phyloP scores from a whole-genome alignment of 768 basidiomycete species.

The Dacryopinax primogenitus region DNA sequence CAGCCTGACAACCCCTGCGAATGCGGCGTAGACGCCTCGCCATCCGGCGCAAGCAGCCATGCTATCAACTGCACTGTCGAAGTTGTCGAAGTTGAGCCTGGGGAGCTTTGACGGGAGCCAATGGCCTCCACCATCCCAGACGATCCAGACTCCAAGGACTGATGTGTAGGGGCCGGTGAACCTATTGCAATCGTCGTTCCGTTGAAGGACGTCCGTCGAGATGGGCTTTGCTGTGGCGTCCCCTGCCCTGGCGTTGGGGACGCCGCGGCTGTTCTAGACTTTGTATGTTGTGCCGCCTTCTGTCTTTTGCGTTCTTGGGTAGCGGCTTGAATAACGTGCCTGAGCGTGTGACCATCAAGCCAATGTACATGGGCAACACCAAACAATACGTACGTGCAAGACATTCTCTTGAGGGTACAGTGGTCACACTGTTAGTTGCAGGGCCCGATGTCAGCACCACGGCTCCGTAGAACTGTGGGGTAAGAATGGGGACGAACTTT shows the following conservation, averaged over 20 bases:
- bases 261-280: neutral
- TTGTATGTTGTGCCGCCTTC: conserved; percentile 3
- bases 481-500: conserved; percentile 5
- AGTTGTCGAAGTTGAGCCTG: neutral
- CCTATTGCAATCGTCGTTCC: neutral
- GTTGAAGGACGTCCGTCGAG: neutral
- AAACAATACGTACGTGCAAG: neutral
- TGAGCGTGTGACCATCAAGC: neutral
- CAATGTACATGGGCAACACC: neutral
- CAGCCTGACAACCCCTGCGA: neutral
- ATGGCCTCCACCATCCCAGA: neutral
- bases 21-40: neutral
- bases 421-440: conserved; percentile 3
- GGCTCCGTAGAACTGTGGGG: conserved; percentile 7
- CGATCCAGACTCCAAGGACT: neutral
- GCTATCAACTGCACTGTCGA: neutral
- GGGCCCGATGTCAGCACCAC: neutral
- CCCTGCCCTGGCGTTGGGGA: neutral
- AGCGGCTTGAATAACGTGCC: conserved; percentile 1
- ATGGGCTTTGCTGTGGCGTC: neutral
- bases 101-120: neutral
- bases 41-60: neutral
- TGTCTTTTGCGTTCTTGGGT: conserved; percentile 5
- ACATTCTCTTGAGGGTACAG: conserved; percentile 1
- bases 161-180: neutral